Evolutionary conservation across 192 early-diverging fungal species (phyloP).

Genomic region (Mortierella hygrophila): DNA sequence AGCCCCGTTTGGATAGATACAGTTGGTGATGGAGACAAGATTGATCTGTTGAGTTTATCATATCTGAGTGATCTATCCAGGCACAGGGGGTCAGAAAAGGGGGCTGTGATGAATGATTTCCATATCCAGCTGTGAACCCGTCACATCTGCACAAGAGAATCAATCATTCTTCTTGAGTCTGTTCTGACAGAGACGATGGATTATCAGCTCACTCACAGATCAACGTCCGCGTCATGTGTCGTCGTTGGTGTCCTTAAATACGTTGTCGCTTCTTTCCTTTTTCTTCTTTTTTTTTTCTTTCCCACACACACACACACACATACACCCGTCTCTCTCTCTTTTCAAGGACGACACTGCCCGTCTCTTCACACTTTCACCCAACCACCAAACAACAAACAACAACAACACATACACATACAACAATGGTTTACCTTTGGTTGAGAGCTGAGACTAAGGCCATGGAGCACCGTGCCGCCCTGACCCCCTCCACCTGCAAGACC

Average conservation of each 20-base stretch:
- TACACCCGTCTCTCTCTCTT: neutral
- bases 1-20: too few relatives aligned
- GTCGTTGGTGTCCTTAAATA: neutral
- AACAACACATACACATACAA: conserved; percentile 15
- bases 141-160: neutral
- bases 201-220: neutral
- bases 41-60: too few relatives aligned
- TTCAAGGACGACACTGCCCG: neutral
- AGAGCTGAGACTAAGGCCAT: conserved; percentile 98
- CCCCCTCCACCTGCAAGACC: conserved; percentile 85
- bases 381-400: neutral
- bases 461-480: conserved; percentile 94
- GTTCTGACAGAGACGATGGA: conserved; percentile 3
- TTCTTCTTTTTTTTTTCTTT: conserved; percentile 3
- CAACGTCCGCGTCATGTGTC: conserved; percentile 1
- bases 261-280: neutral
- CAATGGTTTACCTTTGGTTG: conserved; percentile 85
- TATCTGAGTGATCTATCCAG: neutral
- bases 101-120: neutral
- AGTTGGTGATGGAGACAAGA: too few relatives aligned
- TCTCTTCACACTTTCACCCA: neutral
- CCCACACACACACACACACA: neutral
- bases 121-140: neutral
- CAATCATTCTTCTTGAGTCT: neutral
- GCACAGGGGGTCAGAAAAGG: neutral